Percentiles rank a stretch among this genome's conserved stretches.
phyloP scores from a whole-genome alignment of 2,329 filamentous ascomycete genomes.

The Colletotrichum siamense region DNA sequence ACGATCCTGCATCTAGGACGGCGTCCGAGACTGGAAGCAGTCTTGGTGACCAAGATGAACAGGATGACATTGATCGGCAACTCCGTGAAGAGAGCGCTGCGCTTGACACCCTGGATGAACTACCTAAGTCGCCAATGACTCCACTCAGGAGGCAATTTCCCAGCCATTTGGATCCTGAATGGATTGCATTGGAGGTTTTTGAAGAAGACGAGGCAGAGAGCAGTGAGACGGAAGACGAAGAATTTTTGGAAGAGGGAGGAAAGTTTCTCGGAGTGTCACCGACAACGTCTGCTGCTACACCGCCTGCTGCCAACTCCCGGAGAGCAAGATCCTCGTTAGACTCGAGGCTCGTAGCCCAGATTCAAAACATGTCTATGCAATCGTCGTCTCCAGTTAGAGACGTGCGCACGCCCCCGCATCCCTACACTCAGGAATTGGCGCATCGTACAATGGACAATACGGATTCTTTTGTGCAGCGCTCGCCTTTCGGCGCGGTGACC shows the following conservation, averaged over 20 bases:
- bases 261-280: neutral
- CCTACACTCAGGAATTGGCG: constrained; percentile 2
- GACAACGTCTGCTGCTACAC: neutral
- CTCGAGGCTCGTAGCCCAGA: constrained; percentile 42
- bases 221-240: constrained; percentile 45
- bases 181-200: constrained; percentile 90
- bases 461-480: constrained; percentile 42
- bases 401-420: neutral
- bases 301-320: constrained; percentile 1
- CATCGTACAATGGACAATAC: constrained; percentile 18
- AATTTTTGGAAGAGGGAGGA: constrained; percentile 29
- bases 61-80: constrained; percentile 53
- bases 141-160: constrained; percentile 59
- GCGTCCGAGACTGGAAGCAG: neutral
- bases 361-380: constrained; percentile 43
- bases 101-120: constrained; percentile 18
- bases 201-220: constrained; percentile 54
- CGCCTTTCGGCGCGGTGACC: constrained; percentile 57
- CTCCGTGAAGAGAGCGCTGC: constrained; percentile 41
- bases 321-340: constrained; percentile 36
- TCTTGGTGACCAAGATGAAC: constrained; percentile 33
- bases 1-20: neutral
- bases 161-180: constrained; percentile 81
- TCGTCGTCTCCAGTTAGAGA: constrained; percentile 13
- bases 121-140: neutral